Base-by-base conservation (phyloP, 495 filamentous ascomycete species). In the Aspergillus indologenus region DNA sequence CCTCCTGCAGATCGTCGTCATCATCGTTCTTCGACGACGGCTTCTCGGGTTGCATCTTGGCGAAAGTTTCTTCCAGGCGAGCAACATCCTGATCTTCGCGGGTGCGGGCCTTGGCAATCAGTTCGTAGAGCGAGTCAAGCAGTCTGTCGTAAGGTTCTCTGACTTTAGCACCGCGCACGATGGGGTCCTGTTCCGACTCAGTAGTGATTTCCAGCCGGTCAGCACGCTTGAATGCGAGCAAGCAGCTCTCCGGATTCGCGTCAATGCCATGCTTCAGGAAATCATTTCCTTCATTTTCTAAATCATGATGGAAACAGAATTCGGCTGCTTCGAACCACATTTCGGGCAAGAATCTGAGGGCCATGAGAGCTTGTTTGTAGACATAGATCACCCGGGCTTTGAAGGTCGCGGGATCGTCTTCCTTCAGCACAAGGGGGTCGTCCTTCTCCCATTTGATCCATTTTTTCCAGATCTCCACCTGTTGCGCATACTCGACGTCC, bases 381-480 rank as follows among this genome's bases (percentile, higher is more conserved):
- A 90, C 88, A 72, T 92, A 94, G 22, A 96, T 66, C 56, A 97
- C 82, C 21, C 94, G 87, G 56, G 83, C 78, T 60, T 86, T 87
- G 74, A 87, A 95, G 1, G 84, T 79, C 31, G 81, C 75, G 7
- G 76, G 69, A 62, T 97, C 91, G 18, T 97, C 91, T 24, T 85
- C 85, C 68, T 83, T 89, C 15, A 98, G 69, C 54, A 95, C 88
- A 26, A 98, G 75, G 0, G 90, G 91, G 70, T 98, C 94, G 9
- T 86, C 86, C 64, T 94, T 95, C 75, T 98, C 94, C 91, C 91
- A 98, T 14, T 82, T 73, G 56, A 98, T 88, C 94, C 94, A 98
- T 50, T 81, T 84, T 67, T 91, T 90, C 94, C 94, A 98, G 12
- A 94, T 79, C 34, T 89, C 83, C n/a, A 95, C 86, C 67, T 98